Percentiles rank a stretch among this genome's conserved stretches.
These are phyloP conservation scores for Capsicum baccatum DNA, from an alignment of 257 asterid genomes.

Conservation along the genomic window DNA sequence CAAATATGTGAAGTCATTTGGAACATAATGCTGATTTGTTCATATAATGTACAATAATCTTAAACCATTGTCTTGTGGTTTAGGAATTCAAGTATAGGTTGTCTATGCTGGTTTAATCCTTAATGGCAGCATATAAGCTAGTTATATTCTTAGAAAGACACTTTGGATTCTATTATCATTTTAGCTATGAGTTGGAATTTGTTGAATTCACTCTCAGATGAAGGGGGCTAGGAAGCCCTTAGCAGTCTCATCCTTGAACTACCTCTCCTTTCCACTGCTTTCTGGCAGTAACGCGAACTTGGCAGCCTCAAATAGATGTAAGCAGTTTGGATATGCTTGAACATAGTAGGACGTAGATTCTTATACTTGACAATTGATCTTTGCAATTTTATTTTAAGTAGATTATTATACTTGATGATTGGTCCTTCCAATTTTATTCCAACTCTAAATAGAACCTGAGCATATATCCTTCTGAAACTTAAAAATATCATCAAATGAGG, in stretches of 20 bases:
- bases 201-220: not conserved
- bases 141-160: not conserved
- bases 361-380: not conserved
- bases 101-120: not conserved
- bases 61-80: not conserved
- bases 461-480: conserved; percentile 11
- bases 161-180: not conserved
- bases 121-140: not conserved
- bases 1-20: not conserved
- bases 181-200: not conserved
- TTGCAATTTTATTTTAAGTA: no score
- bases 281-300: not conserved
- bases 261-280: not conserved
- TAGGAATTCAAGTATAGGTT: not conserved
- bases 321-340: no score
- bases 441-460: not conserved
- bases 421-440: not conserved
- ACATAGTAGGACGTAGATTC: not conserved
- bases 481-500: not conserved
- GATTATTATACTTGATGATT: no score
- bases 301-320: not conserved
- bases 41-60: not conserved
- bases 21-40: not conserved
- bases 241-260: not conserved
- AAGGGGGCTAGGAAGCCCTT: not conserved